Evolutionary conservation across 176 grass and related monocot species (phyloP).

Genomic region (Aegilops sharonensis): DNA sequence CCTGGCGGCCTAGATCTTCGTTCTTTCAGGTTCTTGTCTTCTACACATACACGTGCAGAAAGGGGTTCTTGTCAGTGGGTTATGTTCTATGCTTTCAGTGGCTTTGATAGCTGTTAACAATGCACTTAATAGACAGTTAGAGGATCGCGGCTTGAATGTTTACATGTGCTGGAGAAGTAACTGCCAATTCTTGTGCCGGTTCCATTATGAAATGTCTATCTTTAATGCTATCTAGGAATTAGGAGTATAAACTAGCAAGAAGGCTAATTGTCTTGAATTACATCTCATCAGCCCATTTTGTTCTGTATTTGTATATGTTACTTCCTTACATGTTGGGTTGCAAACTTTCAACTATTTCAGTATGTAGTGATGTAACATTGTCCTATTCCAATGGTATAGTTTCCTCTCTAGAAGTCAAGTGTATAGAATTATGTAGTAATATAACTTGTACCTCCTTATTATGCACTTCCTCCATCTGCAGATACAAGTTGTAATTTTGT

Average conservation of each 20-base stretch:
- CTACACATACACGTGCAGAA: neutral
- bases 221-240: conserved; percentile 18
- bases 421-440: neutral
- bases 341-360: neutral
- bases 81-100: neutral
- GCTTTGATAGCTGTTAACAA: neutral
- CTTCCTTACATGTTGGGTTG: neutral
- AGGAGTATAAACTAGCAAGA: neutral
- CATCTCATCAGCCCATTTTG: neutral
- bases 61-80: neutral
- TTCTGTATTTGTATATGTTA: neutral
- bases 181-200: neutral
- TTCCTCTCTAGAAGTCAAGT: conserved; percentile 15
- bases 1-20: conserved; percentile 35
- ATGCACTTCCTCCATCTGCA: neutral
- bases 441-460: neutral
- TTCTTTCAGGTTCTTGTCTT: conserved; percentile 55
- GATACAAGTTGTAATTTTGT: neutral
- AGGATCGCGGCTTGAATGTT: neutral
- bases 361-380: neutral
- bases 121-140: neutral
- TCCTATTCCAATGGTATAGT: conserved; percentile 8
- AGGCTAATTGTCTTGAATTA: neutral
- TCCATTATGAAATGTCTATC: neutral
- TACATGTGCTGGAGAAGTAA: neutral